Evolutionary conservation across 31 red algal species (phyloP).

Genomic region (Odonthalia washingtoniensis): DNA sequence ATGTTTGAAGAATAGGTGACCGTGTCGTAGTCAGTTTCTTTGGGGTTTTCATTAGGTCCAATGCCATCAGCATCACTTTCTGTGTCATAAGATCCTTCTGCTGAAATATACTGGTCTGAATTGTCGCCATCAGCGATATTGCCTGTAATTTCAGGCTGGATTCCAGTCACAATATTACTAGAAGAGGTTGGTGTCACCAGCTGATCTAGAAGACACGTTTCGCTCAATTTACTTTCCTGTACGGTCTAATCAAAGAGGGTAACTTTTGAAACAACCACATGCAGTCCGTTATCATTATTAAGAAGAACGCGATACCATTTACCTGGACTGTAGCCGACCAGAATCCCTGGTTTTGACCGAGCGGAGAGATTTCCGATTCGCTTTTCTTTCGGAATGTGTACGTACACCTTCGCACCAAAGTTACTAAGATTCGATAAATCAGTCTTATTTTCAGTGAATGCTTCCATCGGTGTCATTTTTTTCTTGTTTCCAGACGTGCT

Average conservation of each 20-base stretch:
- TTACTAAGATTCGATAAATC: conserved; percentile 28
- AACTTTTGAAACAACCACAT: conserved; percentile 3
- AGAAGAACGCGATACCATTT: conserved; percentile 35
- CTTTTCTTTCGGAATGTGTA: conserved; percentile 27
- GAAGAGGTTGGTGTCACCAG: background rate
- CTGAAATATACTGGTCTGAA: background rate
- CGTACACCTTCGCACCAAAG: conserved; percentile 13
- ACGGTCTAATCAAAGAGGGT: conserved; percentile 23
- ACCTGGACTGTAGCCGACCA: conserved; percentile 25
- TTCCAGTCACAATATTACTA: background rate
- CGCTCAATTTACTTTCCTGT: too few relatives aligned
- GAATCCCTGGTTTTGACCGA: background rate
- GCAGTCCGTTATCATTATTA: background rate
- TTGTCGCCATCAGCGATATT: background rate
- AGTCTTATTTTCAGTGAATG: conserved; percentile 13
- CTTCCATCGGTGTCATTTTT: conserved; percentile 47
- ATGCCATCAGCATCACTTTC: background rate
- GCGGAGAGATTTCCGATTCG: conserved; percentile 34
- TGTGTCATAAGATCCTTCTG: background rate
- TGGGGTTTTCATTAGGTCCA: background rate
- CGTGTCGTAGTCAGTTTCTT: background rate
- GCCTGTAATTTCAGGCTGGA: background rate
- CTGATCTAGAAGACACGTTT: too few relatives aligned
- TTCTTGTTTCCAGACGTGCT: background rate
- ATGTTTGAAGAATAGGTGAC: background rate